A percentile compares a stretch with the other conserved stretches of the same genome.
Evolutionary conservation across 768 basidiomycete species (phyloP).

Genomic region (Lentinula sp.): DNA sequence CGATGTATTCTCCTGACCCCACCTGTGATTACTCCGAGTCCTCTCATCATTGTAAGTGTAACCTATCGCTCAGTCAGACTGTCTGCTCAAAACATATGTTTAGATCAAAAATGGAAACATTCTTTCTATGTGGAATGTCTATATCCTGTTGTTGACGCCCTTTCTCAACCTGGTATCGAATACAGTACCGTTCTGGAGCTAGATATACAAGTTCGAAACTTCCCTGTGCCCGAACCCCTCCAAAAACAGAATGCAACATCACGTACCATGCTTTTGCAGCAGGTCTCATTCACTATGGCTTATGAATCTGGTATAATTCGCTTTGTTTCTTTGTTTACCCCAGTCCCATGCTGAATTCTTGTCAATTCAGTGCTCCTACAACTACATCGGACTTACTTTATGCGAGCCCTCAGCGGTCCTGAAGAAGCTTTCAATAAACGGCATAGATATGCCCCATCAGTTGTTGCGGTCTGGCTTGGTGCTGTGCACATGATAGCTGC

Average conservation of each 20-base stretch:
- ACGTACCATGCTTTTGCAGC: constrained; percentile 50
- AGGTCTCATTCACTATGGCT: constrained; percentile 50
- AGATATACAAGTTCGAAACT: constrained; percentile 57
- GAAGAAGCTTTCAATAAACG: constrained; percentile 55
- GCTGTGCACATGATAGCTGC: constrained; percentile 60
- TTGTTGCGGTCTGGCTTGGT: constrained; percentile 61
- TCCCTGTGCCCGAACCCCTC: constrained; percentile 44
- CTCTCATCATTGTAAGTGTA: constrained; percentile 32
- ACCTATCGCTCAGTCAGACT: not conserved
- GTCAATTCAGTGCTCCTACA: constrained; percentile 49
- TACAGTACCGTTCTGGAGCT: constrained; percentile 47
- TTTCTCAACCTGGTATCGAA: constrained; percentile 47
- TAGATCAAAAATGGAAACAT: constrained; percentile 35
- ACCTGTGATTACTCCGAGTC: constrained; percentile 29
- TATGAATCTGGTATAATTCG: constrained; percentile 50
- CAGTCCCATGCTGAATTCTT: not conserved
- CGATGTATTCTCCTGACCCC: constrained; percentile 37
- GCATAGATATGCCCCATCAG: constrained; percentile 64
- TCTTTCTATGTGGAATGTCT: constrained; percentile 54
- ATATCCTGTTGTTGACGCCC: constrained; percentile 53
- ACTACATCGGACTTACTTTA: constrained; percentile 64
- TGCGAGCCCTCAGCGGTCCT: constrained; percentile 50
- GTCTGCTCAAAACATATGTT: constrained; percentile 8
- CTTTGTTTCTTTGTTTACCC: not conserved
- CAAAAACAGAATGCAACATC: constrained; percentile 34